Conservation (phyloP, 1,284 basidiomycete genomes). For the Microbotryum violaceum region DNA sequence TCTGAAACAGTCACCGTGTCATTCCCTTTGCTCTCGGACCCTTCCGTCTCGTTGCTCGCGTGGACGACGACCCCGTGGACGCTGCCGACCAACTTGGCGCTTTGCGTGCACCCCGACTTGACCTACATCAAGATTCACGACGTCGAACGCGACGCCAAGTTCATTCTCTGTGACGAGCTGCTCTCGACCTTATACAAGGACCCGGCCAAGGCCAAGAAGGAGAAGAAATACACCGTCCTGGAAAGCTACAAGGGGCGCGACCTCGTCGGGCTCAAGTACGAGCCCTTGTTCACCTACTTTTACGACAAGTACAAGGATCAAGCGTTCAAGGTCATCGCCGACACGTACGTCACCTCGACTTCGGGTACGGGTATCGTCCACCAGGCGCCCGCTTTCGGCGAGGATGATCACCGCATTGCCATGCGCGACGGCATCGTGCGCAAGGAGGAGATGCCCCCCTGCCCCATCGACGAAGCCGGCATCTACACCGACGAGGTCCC, state of each 20-base stretch:
- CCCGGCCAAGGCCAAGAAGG: slow-evolving; percentile 93
- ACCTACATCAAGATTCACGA: slow-evolving; percentile 98
- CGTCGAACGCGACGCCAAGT: slow-evolving; percentile 76
- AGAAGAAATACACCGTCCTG: slow-evolving; percentile 54
- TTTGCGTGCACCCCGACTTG: slow-evolving; percentile 94
- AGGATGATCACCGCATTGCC: slow-evolving; percentile 94
- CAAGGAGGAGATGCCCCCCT: slow-evolving; percentile 87
- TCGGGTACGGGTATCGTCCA: slow-evolving; percentile 98
- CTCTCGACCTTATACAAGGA: slow-evolving; percentile 92
- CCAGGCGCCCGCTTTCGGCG: slow-evolving; percentile 97
- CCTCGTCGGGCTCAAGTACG: slow-evolving; percentile 92
- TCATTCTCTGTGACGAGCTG: slow-evolving; percentile 84
- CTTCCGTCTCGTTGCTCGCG: slow-evolving; percentile 79
- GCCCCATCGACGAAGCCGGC: slow-evolving; percentile 86
- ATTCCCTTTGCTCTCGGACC: slow-evolving; percentile 89
- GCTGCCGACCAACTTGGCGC: slow-evolving; percentile 84
- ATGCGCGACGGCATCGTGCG: slow-evolving; percentile 72
- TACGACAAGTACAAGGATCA: slow-evolving; percentile 89
- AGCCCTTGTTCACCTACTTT: slow-evolving; percentile 95
- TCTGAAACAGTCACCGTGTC: slow-evolving; percentile 65
- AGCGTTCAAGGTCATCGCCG: slow-evolving; percentile 82
- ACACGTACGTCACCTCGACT: slow-evolving; percentile 86
- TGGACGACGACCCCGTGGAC: slow-evolving; percentile 99
- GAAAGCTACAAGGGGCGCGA: slow-evolving; percentile 80
- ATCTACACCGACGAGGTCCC: slow-evolving; percentile 80